These are phyloP conservation scores for Cydonia oblonga DNA, from an alignment of 331 rosid species.

Conservation along the genomic window DNA sequence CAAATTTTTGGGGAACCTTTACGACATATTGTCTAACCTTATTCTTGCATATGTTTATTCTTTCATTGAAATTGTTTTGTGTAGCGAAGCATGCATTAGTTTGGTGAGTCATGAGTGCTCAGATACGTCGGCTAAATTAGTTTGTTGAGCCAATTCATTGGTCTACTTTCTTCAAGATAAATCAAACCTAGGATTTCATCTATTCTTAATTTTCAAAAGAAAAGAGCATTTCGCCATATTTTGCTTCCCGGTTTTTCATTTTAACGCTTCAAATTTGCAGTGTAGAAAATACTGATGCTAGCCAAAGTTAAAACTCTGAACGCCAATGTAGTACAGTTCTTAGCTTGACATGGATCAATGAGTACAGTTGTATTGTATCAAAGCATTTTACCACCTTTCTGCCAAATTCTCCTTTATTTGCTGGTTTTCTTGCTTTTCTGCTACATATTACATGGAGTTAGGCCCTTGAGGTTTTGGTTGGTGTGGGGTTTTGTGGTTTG, in stretches of 20 bases:
- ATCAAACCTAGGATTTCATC: neutral
- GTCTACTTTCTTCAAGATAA: neutral
- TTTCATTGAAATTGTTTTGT: neutral
- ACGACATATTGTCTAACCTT: neutral
- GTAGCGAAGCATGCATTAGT: slow-evolving; percentile 1
- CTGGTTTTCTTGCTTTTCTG: too few relatives aligned
- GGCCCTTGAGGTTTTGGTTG: too few relatives aligned
- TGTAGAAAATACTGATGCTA: neutral
- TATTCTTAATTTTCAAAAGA: neutral
- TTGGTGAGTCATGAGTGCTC: neutral
- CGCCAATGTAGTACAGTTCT: neutral
- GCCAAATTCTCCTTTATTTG: too few relatives aligned
- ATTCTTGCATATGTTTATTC: neutral
- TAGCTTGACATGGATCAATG: neutral
- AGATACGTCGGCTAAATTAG: neutral
- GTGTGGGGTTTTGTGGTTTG: too few relatives aligned
- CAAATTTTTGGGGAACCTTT: neutral
- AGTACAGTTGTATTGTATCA: too few relatives aligned
- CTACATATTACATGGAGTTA: too few relatives aligned
- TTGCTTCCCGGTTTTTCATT: neutral
- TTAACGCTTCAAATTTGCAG: neutral
- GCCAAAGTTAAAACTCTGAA: neutral
- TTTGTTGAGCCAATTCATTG: neutral
- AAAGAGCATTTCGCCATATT: neutral
- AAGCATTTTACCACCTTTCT: too few relatives aligned